These are phyloP conservation scores for Santalum album DNA, from an alignment of 164 flowering plant species.

Conservation along the genomic window DNA sequence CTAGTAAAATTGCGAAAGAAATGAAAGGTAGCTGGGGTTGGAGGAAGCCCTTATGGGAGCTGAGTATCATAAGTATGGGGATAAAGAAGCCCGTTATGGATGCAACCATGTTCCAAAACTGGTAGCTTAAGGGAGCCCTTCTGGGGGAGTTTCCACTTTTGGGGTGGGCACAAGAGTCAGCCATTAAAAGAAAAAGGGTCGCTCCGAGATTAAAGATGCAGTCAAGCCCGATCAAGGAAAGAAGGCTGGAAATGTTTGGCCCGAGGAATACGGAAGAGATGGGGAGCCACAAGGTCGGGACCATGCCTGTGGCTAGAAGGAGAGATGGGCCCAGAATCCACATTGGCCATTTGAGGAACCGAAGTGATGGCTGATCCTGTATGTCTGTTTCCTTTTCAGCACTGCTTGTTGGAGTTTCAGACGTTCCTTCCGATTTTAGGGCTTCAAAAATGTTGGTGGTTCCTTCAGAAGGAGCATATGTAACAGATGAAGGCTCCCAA, in stretches of 20 bases:
- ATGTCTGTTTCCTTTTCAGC: conserved; percentile 12
- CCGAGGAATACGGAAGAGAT: conserved; percentile 76
- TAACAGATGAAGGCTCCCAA: conserved; percentile 66
- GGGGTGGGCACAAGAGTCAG: conserved; percentile 70
- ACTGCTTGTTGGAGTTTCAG: conserved; percentile 15
- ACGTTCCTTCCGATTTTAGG: conserved; percentile 24
- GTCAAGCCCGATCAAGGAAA: conserved; percentile 80
- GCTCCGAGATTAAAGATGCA: conserved; percentile 87
- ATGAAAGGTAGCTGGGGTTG: conserved; percentile 57
- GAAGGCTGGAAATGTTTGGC: conserved; percentile 73
- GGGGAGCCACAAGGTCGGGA: conserved; percentile 84
- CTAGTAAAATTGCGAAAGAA: conserved; percentile 51
- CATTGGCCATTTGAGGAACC: conserved; percentile 68
- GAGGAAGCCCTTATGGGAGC: conserved; percentile 47
- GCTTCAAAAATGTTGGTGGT: conserved; percentile 49
- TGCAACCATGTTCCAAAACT: conserved; percentile 75
- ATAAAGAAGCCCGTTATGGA: conserved; percentile 42
- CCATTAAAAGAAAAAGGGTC: conserved; percentile 81
- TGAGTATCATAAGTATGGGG: conserved; percentile 41
- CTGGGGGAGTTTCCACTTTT: conserved; percentile 29
- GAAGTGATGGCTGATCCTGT: conserved; percentile 16
- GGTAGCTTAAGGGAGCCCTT: conserved; percentile 58
- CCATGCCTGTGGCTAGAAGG: conserved; percentile 72
- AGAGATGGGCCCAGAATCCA: conserved; percentile 85
- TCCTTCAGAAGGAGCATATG: conserved; percentile 36